These are phyloP conservation scores for Colletotrichum trifolii DNA, from an alignment of 2,329 filamentous ascomycete species.

Conservation along the genomic window DNA sequence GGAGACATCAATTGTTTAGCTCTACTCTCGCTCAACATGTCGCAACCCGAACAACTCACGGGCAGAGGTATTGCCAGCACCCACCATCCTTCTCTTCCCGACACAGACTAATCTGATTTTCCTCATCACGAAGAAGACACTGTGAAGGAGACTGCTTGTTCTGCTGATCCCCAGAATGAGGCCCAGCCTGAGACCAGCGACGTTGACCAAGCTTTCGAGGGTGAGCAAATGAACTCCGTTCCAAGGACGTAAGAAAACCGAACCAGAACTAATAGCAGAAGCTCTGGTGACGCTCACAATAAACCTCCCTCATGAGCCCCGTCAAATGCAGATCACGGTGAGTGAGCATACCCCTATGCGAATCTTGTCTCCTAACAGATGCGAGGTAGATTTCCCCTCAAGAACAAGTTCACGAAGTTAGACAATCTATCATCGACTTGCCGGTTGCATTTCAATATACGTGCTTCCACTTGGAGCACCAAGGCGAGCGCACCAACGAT, in stretches of 20 bases:
- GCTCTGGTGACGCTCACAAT: slow-evolving; percentile 75
- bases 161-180: slow-evolving; percentile 17
- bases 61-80: slow-evolving; percentile 30
- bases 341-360: slow-evolving; percentile 41
- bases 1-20: background rate
- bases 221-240: slow-evolving; percentile 4
- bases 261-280: slow-evolving; percentile 41
- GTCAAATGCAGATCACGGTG: slow-evolving; percentile 88
- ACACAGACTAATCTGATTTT: slow-evolving; percentile 21
- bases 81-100: background rate
- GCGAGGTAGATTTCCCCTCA: slow-evolving; percentile 80
- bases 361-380: slow-evolving; percentile 22
- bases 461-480: slow-evolving; percentile 96
- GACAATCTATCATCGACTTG: slow-evolving; percentile 94
- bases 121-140: slow-evolving; percentile 21
- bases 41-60: slow-evolving; percentile 29
- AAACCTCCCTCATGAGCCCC: slow-evolving; percentile 81
- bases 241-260: background rate
- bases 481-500: slow-evolving; percentile 91
- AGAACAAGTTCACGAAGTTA: slow-evolving; percentile 97
- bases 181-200: slow-evolving; percentile 15
- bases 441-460: slow-evolving; percentile 96
- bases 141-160: slow-evolving; percentile 18
- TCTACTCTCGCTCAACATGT: slow-evolving; percentile 11
- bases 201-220: slow-evolving; percentile 32